These are phyloP conservation scores for Geotrichum bryndzae DNA, from an alignment of 1,139 yeast species.

Conservation along the genomic window DNA sequence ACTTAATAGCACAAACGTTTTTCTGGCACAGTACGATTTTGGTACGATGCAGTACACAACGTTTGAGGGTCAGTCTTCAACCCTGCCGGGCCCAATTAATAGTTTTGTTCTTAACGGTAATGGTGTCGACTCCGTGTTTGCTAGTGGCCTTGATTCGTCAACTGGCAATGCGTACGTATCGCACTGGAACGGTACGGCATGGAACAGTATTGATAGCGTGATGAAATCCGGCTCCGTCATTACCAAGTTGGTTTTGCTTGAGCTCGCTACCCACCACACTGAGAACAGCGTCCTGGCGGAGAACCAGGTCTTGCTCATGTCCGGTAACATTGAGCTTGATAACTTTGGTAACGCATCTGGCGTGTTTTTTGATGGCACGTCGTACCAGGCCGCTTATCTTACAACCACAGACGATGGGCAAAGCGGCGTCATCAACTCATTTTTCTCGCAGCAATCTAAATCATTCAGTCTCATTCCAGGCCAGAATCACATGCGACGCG, in stretches of 20 bases:
- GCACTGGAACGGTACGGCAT: conserved; percentile 29
- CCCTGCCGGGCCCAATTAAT: conserved; percentile 41
- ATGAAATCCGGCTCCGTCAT: conserved; percentile 32
- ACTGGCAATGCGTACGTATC: conserved; percentile 19
- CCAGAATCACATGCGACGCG: conserved; percentile 38
- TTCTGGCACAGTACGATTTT: conserved; percentile 50
- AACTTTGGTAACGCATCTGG: conserved; percentile 57
- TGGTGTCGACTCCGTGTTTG: conserved; percentile 48
- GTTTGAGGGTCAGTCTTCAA: conserved; percentile 22
- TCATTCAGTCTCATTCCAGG: conserved; percentile 21
- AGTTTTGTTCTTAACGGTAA: conserved; percentile 50
- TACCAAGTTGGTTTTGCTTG: conserved; percentile 33
- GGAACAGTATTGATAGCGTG: conserved; percentile 35
- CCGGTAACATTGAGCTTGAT: conserved; percentile 53
- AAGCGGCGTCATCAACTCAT: conserved; percentile 25
- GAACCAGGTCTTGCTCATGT: conserved; percentile 47
- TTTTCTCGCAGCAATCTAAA: conserved; percentile 24
- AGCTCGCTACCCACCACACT: conserved; percentile 32
- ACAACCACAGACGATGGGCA: conserved; percentile 32
- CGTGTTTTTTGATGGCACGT: conserved; percentile 61
- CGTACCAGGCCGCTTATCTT: conserved; percentile 65
- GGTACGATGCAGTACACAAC: conserved; percentile 29
- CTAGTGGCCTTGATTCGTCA: conserved; percentile 46
- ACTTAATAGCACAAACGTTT: conserved; percentile 38
- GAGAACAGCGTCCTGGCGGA: conserved; percentile 39